Evolutionary conservation across 805 yeast genomes (phyloP), one percentile per base, ranked within the genome.

Genomic region (Osmozyma mogii): DNA sequence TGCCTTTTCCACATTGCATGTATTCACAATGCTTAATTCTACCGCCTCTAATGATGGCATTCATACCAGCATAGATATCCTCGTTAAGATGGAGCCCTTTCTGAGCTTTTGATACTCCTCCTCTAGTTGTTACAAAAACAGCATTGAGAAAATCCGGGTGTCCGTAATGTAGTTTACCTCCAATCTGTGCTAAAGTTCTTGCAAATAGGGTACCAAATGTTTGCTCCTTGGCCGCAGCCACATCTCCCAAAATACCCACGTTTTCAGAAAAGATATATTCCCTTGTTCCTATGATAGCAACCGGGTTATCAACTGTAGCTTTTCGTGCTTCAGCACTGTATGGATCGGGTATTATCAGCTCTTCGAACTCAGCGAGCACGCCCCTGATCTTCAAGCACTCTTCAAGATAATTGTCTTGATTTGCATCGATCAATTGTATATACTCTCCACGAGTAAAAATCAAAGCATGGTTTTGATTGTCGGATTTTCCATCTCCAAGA

Each of bases 181-280:
- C 92, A 42, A 82, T 71, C 48, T 77, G 78, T 3, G 89, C 88
- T 51, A 82, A 62, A 1, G 92, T 81, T 51, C 94, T 71, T 0
- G 92, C 84, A 55, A 81, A 82, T 34, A 83, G 65, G 0, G 94
- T 83, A 32, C 94, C 92, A 57, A 83, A 83, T 7, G 92, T 83
- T 51, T 83, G 92, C 54, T 83, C 94, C 49, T 83, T 83, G 27
- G 89, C 89, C 9, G 94, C 94, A 13, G 92, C 89, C 41, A 83
- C 76, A 55, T 83, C 94, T 30, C 92, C 94, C 28, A 83, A 61
- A 30, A 83, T 73, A 27, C 94, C 94, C 37, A 79, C 69, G 49
- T 82, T 83, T 50, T 83, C 92, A 7, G 89, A 80, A 56, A 82
- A 82, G 31, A 82, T 78, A 48, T 82, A 82, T 54, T 82, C 94